Conservation (phyloP, 257 asterid species). For the Misopates orontium region DNA sequence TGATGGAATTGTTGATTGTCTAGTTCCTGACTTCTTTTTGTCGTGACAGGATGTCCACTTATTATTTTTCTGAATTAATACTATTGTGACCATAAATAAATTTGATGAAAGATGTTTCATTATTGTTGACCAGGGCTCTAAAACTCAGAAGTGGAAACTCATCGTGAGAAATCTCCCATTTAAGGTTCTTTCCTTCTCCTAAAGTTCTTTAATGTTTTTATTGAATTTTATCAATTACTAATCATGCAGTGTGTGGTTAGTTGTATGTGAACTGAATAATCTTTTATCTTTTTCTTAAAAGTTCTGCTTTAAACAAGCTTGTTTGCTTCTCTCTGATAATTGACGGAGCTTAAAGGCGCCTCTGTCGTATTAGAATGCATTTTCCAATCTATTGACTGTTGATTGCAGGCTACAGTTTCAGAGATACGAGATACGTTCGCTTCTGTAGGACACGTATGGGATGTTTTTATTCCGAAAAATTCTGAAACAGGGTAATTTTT, state of each 20-base stretch:
- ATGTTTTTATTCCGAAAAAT: slow-evolving; percentile 82
- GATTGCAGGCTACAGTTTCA: slow-evolving; percentile 62
- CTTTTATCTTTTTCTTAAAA: background rate
- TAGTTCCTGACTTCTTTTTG: slow-evolving; percentile 2
- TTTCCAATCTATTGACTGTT: slow-evolving; percentile 28
- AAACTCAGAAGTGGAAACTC: slow-evolving; percentile 91
- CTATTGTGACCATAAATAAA: background rate
- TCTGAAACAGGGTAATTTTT: slow-evolving; percentile 67
- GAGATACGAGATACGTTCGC: slow-evolving; percentile 81
- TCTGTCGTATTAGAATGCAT: background rate
- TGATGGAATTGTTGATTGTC: background rate
- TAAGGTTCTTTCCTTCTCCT: slow-evolving; percentile 53
- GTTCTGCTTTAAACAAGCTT: background rate
- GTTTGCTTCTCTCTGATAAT: background rate
- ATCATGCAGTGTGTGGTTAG: slow-evolving; percentile 5
- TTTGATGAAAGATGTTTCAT: slow-evolving; percentile 14
- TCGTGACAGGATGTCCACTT: slow-evolving; percentile 15
- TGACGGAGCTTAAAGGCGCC: background rate
- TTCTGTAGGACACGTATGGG: slow-evolving; percentile 86
- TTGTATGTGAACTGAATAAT: slow-evolving; percentile 2
- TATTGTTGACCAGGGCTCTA: slow-evolving; percentile 72
- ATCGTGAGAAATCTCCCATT: slow-evolving; percentile 93
- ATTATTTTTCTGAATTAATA: background rate
- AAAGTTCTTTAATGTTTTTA: slow-evolving; percentile 13
- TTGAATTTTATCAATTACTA: slow-evolving; percentile 1